Conservation (phyloP, 2,329 filamentous ascomycete genomes). For the Alternaria brassicicola region DNA sequence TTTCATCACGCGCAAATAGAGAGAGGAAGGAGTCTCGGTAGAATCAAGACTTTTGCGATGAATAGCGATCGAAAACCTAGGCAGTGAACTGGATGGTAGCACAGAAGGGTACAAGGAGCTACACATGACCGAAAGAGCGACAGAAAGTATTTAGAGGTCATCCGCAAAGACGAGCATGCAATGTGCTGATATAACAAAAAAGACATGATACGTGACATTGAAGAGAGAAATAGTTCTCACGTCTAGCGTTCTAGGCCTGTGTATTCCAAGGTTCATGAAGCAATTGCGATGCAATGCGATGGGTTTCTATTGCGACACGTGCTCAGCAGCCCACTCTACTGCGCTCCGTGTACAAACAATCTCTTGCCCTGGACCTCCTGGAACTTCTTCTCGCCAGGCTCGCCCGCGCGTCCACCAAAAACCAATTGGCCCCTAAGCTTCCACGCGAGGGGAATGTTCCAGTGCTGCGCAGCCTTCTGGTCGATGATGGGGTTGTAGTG, state of each 20-base stretch:
- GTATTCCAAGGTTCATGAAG: neutral
- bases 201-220: neutral
- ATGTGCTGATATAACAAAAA: neutral
- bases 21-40: too few relatives aligned
- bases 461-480: conserved; percentile 69
- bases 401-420: conserved; percentile 68
- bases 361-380: conserved; percentile 66
- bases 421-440: conserved; percentile 82
- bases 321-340: conserved; percentile 11
- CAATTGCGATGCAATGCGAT: neutral
- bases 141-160: neutral
- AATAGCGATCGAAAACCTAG: too few relatives aligned
- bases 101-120: neutral
- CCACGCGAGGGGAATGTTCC: conserved; percentile 75
- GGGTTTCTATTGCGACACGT: neutral
- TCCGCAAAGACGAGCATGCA: neutral
- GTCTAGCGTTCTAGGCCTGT: neutral
- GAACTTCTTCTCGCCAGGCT: conserved; percentile 68
- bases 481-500: conserved; percentile 92
- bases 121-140: neutral
- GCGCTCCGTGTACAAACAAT: conserved; percentile 54
- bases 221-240: neutral
- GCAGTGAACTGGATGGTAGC: neutral
- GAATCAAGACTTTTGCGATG: too few relatives aligned
- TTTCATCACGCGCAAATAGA: too few relatives aligned